phyloP scores from a whole-genome alignment of 78 protist species.

The Dictyostelium firmibasis region DNA sequence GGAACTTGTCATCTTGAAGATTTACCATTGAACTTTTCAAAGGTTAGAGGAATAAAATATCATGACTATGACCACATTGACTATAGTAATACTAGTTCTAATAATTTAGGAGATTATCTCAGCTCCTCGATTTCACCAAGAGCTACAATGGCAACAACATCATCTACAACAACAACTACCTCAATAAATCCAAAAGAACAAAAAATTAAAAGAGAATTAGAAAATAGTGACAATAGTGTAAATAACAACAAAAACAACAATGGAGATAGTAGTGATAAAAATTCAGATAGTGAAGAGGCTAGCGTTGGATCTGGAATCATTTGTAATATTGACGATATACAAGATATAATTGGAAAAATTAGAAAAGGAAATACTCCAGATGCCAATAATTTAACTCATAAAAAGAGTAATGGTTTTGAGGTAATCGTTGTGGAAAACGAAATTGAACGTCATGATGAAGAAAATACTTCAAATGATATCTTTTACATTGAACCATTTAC shows the following conservation, averaged over 20 bases:
- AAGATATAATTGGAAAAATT: not conserved
- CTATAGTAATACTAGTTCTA: not conserved
- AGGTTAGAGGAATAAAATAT: not conserved
- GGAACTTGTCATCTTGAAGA: conserved; percentile 25
- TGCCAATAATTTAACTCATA: not conserved
- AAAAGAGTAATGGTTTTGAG: not conserved
- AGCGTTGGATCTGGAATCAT: not conserved
- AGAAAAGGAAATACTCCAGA: not conserved
- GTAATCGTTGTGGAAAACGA: not conserved
- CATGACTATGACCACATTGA: not conserved
- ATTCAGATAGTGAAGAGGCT: not conserved
- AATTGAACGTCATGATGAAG: not conserved
- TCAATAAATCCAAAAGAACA: not conserved
- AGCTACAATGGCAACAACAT: not conserved
- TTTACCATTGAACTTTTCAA: conserved; percentile 20
- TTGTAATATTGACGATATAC: not conserved
- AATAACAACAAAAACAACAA: not conserved
- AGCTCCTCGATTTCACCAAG: not conserved
- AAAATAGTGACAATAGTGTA: not conserved
- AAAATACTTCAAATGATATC: not conserved
- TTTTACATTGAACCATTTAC: not conserved
- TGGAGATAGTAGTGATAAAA: not conserved
- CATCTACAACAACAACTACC: not conserved
- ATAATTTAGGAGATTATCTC: not conserved
- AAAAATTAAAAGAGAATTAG: not conserved